Conservation (phyloP, 768 basidiomycete genomes). For the Russula sp. region DNA sequence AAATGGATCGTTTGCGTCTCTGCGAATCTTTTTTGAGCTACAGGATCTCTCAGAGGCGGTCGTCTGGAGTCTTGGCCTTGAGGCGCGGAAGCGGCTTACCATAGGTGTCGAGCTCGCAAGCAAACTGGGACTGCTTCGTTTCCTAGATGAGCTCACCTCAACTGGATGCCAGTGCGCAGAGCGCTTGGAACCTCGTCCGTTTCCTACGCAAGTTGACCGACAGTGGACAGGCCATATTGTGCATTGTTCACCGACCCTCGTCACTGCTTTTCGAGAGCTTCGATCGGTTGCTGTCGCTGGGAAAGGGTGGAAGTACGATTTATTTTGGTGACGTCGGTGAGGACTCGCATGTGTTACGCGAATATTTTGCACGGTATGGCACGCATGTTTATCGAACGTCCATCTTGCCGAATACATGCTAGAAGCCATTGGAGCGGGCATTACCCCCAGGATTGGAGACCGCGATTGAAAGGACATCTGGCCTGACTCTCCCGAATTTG, state of each 20-base stretch:
- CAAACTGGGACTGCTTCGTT: conserved; percentile 74
- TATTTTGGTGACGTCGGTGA: conserved; percentile 88
- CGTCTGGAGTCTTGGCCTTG: conserved; percentile 24
- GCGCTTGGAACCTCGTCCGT: conserved; percentile 48
- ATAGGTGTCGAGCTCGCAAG: conserved; percentile 82
- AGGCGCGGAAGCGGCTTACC: conserved; percentile 80
- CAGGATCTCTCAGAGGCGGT: conserved; percentile 44
- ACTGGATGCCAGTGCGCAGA: conserved; percentile 45
- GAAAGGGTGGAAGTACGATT: conserved; percentile 81
- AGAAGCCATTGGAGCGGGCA: conserved; percentile 69
- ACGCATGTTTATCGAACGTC: conserved; percentile 68
- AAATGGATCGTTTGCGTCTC: conserved; percentile 71
- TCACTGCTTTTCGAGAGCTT: conserved; percentile 38
- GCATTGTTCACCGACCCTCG: conserved; percentile 87
- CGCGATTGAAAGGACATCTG: conserved; percentile 85
- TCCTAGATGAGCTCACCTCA: conserved; percentile 31
- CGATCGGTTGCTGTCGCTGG: conserved; percentile 52
- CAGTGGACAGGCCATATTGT: conserved; percentile 35
- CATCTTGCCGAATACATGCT: conserved; percentile 80
- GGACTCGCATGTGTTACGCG: conserved; percentile 53
- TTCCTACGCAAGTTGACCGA: too few relatives aligned
- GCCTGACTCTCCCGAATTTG: conserved; percentile 62
- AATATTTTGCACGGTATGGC: conserved; percentile 41
- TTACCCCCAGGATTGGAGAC: conserved; percentile 45
- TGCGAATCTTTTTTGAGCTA: conserved; percentile 53